Conservation (phyloP, 2,329 filamentous ascomycete genomes). For the Capronia epimyces region DNA sequence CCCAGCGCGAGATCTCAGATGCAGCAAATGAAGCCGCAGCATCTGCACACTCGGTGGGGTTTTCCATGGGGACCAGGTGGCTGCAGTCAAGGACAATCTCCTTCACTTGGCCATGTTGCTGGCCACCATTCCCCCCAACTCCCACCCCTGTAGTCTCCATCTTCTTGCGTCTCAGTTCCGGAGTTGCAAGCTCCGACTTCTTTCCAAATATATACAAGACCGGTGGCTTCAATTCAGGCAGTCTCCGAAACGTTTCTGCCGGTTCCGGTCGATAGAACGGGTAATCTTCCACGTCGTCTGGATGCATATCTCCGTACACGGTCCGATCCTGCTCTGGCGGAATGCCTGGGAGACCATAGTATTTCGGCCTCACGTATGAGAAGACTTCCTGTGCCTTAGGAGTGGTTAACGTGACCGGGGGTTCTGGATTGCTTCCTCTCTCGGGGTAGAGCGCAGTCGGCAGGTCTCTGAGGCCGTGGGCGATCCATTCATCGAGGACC, state of each 20-base stretch:
- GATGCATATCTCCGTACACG: constrained; percentile 44
- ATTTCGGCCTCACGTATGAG: constrained; percentile 45
- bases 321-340: constrained; percentile 26
- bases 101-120: constrained; percentile 42
- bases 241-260: constrained; percentile 35
- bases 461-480: constrained; percentile 66
- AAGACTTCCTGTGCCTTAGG: constrained; percentile 81
- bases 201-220: constrained; percentile 42
- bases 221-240: constrained; percentile 41
- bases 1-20: constrained; percentile 16
- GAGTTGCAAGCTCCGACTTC: constrained; percentile 38
- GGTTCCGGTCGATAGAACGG: constrained; percentile 44
- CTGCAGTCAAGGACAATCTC: constrained; percentile 24
- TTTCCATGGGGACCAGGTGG: constrained; percentile 29
- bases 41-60: constrained; percentile 24
- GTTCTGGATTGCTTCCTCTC: constrained; percentile 29
- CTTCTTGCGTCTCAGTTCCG: constrained; percentile 39
- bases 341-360: constrained; percentile 52
- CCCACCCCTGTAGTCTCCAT: constrained; percentile 38
- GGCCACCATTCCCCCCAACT: constrained; percentile 46
- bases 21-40: constrained; percentile 18
- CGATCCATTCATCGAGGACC: constrained; percentile 67
- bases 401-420: constrained; percentile 62
- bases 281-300: constrained; percentile 31
- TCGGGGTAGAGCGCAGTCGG: constrained; percentile 60